phyloP scores from a whole-genome alignment of 192 early-diverging fungal species.

The Dissophora ornata region DNA sequence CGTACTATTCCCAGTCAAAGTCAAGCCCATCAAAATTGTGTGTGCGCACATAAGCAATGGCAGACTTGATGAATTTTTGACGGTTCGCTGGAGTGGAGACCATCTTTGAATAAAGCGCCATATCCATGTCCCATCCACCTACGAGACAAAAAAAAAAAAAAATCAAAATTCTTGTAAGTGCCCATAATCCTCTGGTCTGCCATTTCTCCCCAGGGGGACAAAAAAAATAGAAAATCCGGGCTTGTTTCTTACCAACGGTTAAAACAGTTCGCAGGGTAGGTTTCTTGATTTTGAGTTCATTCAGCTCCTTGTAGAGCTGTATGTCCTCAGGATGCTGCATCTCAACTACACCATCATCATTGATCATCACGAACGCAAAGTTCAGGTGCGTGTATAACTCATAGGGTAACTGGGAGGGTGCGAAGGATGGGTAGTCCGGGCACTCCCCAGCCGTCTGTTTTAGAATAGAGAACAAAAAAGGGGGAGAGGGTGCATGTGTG shows the following conservation, averaged over 20 bases:
- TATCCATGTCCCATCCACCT: constrained; percentile 56
- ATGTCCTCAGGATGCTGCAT: constrained; percentile 42
- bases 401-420: constrained; percentile 30
- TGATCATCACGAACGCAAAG: constrained; percentile 50
- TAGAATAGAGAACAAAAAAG: not conserved
- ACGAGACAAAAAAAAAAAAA: not conserved
- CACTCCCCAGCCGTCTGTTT: constrained; percentile 36
- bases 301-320: constrained; percentile 34
- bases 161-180: not conserved
- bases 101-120: constrained; percentile 53
- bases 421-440: constrained; percentile 43
- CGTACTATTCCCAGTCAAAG: constrained; percentile 55
- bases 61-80: constrained; percentile 50
- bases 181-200: not conserved
- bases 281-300: constrained; percentile 46
- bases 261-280: constrained; percentile 28
- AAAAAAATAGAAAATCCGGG: no score
- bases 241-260: constrained; percentile 33
- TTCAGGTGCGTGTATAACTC: constrained; percentile 50
- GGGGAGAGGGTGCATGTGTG: not conserved
- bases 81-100: constrained; percentile 43
- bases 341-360: constrained; percentile 38
- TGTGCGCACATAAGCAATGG: constrained; percentile 26
- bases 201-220: no score
- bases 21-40: constrained; percentile 43